Base-by-base conservation (phyloP, 345 rosid genomes). In the Lenwebbia sp. region DNA sequence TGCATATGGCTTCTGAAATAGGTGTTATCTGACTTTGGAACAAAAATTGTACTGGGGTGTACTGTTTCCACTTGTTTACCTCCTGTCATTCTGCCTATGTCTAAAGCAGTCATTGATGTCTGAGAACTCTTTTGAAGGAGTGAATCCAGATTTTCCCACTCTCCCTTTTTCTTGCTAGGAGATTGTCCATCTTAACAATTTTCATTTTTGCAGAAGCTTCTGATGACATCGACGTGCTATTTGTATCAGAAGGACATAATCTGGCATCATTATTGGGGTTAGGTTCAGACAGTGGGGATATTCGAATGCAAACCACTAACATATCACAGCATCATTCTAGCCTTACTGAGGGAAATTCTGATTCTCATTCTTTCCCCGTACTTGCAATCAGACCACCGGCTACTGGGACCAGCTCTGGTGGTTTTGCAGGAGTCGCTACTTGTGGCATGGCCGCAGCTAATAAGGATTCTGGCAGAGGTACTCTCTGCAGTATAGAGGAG, bases 211-310 rank as follows among this genome's bases (percentile, higher is more conserved):
- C 81, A 70, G 81, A 70, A 70, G 3, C 81, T 70, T 70, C 81
- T 0, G 81, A 70, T 37, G 81, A 19, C 81, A 9, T 19, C 7
- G 1, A 70, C 11, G 13, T 92, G 84, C 84, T 89, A 55, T 86
- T 84, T n/a, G 88, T 88, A 90, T 87, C 91, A 5, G 90, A 83
- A 86, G 65, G 86, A 75, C 86, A 88, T 86, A 50, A 90, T 37
- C 88, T 82, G 84, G 90, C 86, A 85, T 89, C 91, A 74, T 85
- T 90, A 85, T 53, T 76, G 57, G 89, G 88, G 53, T 86, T 82
- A 50, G 90, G 83, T 28, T 13, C 30, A 50, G 86, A 84, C 88
- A 83, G 88, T 83, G 82, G 84, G 75, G 85, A 87, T 85, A 89
- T 88, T 88, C 87, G 85, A 84, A 89, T 88, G 85, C 87, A 84